Percentiles rank a stretch among this genome's conserved stretches.
Evolutionary conservation across 139 green algal species (phyloP).

Genomic region (Haematococcus lacustris): DNA sequence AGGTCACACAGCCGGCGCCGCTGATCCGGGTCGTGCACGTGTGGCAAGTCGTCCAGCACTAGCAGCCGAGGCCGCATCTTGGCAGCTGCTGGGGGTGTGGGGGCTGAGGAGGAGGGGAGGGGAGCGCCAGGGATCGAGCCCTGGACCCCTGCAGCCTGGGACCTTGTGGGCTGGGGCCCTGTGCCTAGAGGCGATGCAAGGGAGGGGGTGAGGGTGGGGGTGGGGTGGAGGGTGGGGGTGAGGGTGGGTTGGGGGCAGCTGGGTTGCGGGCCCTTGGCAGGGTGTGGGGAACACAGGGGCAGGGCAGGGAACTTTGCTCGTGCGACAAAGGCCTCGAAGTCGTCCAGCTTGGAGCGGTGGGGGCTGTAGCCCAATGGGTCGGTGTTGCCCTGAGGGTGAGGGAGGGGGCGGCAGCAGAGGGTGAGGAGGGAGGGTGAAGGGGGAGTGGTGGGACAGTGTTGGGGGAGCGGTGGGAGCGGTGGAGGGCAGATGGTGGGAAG

Average conservation of each 20-base stretch:
- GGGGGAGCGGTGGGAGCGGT: no score
- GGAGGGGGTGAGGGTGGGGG: neutral
- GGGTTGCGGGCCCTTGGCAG: neutral
- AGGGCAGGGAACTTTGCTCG: conserved; percentile 58
- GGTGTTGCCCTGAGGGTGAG: no score
- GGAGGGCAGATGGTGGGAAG: no score
- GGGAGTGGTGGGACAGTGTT: no score
- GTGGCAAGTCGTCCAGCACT: conserved; percentile 60
- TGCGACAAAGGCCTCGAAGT: conserved; percentile 64
- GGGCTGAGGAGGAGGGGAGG: no score
- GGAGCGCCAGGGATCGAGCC: no score
- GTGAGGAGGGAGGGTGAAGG: no score
- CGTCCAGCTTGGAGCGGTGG: conserved; percentile 60
- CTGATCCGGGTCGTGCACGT: conserved; percentile 32
- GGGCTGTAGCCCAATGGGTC: no score
- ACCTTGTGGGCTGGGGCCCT: neutral
- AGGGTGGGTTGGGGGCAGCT: neutral
- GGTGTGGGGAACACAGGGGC: no score
- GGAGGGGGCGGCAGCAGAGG: no score
- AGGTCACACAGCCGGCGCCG: conserved; percentile 35
- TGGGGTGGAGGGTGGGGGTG: neutral
- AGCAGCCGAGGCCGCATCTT: no score
- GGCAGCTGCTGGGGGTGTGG: no score
- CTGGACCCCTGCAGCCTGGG: neutral
- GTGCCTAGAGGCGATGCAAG: neutral